Evolutionary conservation across 805 yeast genomes (phyloP), one percentile per base, ranked within the genome.

Genomic region (Schwanniomyces occidentalis): DNA sequence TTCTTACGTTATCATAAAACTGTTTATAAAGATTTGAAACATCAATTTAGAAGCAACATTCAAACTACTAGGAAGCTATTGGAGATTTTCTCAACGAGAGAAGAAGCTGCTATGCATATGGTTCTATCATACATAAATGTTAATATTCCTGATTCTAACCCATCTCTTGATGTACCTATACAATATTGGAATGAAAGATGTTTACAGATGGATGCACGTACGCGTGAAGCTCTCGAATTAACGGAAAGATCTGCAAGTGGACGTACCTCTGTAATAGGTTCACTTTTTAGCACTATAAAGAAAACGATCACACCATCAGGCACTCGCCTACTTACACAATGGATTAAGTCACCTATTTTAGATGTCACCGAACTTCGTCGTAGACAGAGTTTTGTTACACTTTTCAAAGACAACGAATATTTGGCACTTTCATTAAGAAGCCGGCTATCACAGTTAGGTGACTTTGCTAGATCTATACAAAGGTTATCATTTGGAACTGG

Each of bases 271-370:
- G 64, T 58, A n/a, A 71, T 70, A 6, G 95, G 95, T 0, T 80
- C 95, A 0, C 57, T 91, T 15, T 64, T 86, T 4, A 75, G 78
- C n/a, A 73, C 84, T 0, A 73, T 93, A 3, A 75, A 78, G 38
- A 64, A 83, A 34, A 91, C 98, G 0, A 77, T 75, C 3, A 88
- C 98, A 0, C 71, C 82, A 1, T 80, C 93, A 0, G 98, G 98
- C 0, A 65, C 95, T 0, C 65, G 98, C 26, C 51, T 85, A n/a
- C 61, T 93, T 8, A 75, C 82, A 6, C 80, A 81, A 34, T 88
- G 97, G 96, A 61, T 91, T 4, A 71, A 85, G 16, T 78, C 87
- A 2, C 99, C 99, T 0, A 72, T 86, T 0, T 71, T 83, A 7
- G 75, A 82, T 48, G 48, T 75, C 0, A 47, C 52, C 0, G 84